These are phyloP conservation scores for Protostelium mycophagum DNA, from an alignment of 78 protist species.

Conservation along the genomic window DNA sequence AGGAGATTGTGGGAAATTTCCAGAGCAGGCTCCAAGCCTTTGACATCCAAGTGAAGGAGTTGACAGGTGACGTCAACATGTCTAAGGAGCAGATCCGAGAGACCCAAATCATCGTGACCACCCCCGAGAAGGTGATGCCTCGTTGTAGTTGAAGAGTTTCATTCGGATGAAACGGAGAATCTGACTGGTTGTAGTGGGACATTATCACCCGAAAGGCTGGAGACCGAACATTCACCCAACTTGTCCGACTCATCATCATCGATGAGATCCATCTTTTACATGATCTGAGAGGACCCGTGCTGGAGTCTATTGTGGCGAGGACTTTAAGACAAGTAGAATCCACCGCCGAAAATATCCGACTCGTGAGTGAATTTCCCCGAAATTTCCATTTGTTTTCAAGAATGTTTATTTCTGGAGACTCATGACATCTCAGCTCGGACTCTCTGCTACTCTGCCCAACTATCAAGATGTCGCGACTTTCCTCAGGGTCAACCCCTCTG, in stretches of 20 bases:
- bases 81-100: slow-evolving; percentile 85
- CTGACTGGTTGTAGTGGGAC: too few relatives aligned
- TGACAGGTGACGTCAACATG: slow-evolving; percentile 99
- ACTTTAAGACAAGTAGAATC: slow-evolving; percentile 90
- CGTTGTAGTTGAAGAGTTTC: too few relatives aligned
- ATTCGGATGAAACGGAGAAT: too few relatives aligned
- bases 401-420: too few relatives aligned
- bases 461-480: slow-evolving; percentile 95
- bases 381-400: too few relatives aligned
- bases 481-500: slow-evolving; percentile 79
- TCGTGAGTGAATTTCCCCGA: too few relatives aligned
- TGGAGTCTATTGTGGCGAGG: slow-evolving; percentile 95
- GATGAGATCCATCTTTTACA: slow-evolving; percentile 98
- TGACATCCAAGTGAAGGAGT: slow-evolving; percentile 86
- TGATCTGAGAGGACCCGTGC: slow-evolving; percentile 97
- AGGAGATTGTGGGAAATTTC: slow-evolving; percentile 83
- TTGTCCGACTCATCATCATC: slow-evolving; percentile 87
- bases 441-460: slow-evolving; percentile 99
- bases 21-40: slow-evolving; percentile 64
- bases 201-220: slow-evolving; percentile 95
- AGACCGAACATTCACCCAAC: slow-evolving; percentile 66
- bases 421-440: too few relatives aligned
- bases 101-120: slow-evolving; percentile 93
- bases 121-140: slow-evolving; percentile 99
- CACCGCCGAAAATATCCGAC: slow-evolving; percentile 91